These are phyloP conservation scores for Annulohypoxylon maeteangense DNA, from an alignment of 495 filamentous ascomycete species.

Conservation along the genomic window DNA sequence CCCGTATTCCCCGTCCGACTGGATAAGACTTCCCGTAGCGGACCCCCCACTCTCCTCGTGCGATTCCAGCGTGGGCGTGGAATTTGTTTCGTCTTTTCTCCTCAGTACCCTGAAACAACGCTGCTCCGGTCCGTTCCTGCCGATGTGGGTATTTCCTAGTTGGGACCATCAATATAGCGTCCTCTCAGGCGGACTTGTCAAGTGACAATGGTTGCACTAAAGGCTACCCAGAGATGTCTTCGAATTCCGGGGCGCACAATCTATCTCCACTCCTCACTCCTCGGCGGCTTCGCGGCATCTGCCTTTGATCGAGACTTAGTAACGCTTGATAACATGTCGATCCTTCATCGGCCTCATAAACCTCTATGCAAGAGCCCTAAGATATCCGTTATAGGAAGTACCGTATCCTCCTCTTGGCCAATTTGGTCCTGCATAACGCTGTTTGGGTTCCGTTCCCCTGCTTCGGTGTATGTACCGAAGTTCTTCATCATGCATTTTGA, in stretches of 20 bases:
- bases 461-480: constrained; percentile 33
- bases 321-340: constrained; percentile 44
- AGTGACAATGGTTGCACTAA: constrained; percentile 48
- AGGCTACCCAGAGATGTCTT: constrained; percentile 20
- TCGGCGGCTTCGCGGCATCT: constrained; percentile 48
- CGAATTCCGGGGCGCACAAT: constrained; percentile 21
- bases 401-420: constrained; percentile 27
- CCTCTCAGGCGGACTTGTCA: constrained; percentile 39
- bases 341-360: constrained; percentile 34
- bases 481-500: constrained; percentile 17
- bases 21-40: constrained; percentile 41
- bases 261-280: constrained; percentile 45
- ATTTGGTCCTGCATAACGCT: constrained; percentile 24
- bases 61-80: constrained; percentile 32
- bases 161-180: constrained; percentile 39
- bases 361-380: neutral
- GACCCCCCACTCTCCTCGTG: constrained; percentile 41
- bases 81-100: constrained; percentile 31
- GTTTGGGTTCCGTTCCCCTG: constrained; percentile 12
- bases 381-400: constrained; percentile 33
- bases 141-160: constrained; percentile 55
- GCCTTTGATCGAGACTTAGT: constrained; percentile 39
- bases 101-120: constrained; percentile 47
- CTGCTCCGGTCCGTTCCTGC: constrained; percentile 57
- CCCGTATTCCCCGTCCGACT: constrained; percentile 41